Percentiles rank a stretch among this genome's conserved stretches.
Conservation (phyloP, 805 yeast genomes). For the Allodekkera sacchari region DNA sequence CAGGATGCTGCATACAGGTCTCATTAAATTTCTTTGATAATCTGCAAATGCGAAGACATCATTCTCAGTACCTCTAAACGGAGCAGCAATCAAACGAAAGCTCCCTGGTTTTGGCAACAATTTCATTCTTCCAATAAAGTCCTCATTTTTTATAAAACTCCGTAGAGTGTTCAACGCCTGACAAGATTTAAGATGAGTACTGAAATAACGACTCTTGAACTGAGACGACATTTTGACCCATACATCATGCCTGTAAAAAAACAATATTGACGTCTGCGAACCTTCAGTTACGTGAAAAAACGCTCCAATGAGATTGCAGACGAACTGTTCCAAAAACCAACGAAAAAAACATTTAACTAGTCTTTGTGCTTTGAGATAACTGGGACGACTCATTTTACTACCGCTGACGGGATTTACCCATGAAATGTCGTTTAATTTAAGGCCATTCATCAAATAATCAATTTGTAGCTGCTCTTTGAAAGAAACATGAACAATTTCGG, state of each 20-base stretch:
- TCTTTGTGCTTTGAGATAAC: slow-evolving; percentile 27
- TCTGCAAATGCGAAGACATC: slow-evolving; percentile 27
- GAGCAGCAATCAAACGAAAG: slow-evolving; percentile 54
- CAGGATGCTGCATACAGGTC: slow-evolving; percentile 34
- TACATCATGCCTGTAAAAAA: slow-evolving; percentile 47
- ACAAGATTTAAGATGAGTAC: slow-evolving; percentile 25
- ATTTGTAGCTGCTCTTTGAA: slow-evolving; percentile 29
- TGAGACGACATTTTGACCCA: slow-evolving; percentile 43
- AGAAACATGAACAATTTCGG: slow-evolving; percentile 29
- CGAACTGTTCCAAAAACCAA: slow-evolving; percentile 49
- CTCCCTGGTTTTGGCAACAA: slow-evolving; percentile 54
- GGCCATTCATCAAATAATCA: slow-evolving; percentile 22
- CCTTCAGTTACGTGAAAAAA: slow-evolving; percentile 65
- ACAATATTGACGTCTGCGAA: slow-evolving; percentile 29
- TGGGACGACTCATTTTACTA: slow-evolving; percentile 31
- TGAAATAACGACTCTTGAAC: slow-evolving; percentile 36
- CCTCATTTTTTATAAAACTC: slow-evolving; percentile 15
- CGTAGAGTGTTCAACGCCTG: slow-evolving; percentile 8
- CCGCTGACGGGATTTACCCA: slow-evolving; percentile 42
- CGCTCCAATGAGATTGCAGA: slow-evolving; percentile 38
- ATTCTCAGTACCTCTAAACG: slow-evolving; percentile 30
- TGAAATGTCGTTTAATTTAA: slow-evolving; percentile 35
- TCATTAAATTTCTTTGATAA: slow-evolving; percentile 29
- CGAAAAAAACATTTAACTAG: slow-evolving; percentile 34
- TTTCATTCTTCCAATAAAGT: slow-evolving; percentile 34